Base-by-base conservation (phyloP, 1,284 basidiomycete species). In the Moniliella sp. region DNA sequence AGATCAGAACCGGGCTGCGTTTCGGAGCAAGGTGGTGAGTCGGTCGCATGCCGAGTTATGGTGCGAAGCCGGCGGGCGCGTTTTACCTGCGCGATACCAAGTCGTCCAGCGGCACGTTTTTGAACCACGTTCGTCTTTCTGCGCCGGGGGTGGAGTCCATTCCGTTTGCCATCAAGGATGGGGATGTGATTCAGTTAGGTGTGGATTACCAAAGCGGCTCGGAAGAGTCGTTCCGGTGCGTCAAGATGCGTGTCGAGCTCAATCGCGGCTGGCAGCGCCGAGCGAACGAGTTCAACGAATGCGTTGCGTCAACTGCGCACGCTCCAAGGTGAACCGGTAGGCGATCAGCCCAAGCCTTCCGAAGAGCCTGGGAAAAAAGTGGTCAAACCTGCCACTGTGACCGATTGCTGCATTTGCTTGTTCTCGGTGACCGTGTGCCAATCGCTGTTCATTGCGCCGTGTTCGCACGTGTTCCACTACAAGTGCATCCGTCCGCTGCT, bases 151-250 rank as follows among this genome's bases (percentile, higher is more conserved):
- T 73, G 9, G 82, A 88, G 32, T 49, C 46, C 18, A 67, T 73
- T 23, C 72, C 82, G 0, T 76, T 72, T 43, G 72, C 73, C 42
- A 68, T 97, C 50, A 80, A 78, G 62, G 88, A 94, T 43, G 88
- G 88, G 0, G 88, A 97, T 62, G 72, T 94, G 11, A 65, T 97
- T 4, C 88, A 97, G 63, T 72, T 94, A 1, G 88, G 88, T 1
- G 84, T 97, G 18, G 91, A 97, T 60, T 97, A 93, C 62, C 88
- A 94, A 61, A 88, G 88, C 16, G 91, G 88, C 0, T 74, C 79
- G 4, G 86, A 97, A 64, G 86, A 94, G 62, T 83, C 93, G 40
- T 97, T 91, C 64, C 80, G 93, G 62, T 84, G 80, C 44, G 83
- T 97, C 42, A 94, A 93, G 70, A 91, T 97, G 62, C 71, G 82